Conservation (phyloP, 306 rosid species). For the Cucurbita maxima region DNA sequence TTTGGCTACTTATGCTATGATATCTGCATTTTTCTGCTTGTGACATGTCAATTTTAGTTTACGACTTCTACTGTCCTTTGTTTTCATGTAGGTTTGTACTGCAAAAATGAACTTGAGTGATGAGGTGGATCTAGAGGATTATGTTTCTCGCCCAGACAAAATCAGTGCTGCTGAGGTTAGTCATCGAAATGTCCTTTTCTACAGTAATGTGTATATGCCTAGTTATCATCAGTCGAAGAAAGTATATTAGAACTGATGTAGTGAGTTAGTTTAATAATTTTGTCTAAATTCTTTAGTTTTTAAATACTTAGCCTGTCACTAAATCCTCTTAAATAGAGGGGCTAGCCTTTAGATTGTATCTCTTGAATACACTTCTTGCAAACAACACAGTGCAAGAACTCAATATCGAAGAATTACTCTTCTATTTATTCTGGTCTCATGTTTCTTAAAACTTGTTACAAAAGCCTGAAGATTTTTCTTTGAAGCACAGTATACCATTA, state of each 20-base stretch:
- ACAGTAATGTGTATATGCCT: not conserved
- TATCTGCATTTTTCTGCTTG: not conserved
- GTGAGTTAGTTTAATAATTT: not conserved
- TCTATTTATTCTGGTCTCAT: not conserved
- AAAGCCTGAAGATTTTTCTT: not conserved
- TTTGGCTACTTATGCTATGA: not conserved
- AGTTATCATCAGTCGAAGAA: not conserved
- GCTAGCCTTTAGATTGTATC: not conserved
- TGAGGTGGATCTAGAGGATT: conserved; percentile 94
- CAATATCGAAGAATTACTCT: not conserved
- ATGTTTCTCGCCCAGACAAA: conserved; percentile 98
- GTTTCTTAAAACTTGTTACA: not conserved
- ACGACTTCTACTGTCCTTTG: not conserved
- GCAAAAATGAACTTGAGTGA: conserved; percentile 96
- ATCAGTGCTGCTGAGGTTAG: conserved; percentile 99
- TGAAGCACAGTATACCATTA: not conserved
- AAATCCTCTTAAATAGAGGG: not conserved
- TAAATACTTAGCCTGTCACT: not conserved
- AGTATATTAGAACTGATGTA: not conserved
- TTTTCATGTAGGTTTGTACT: conserved; percentile 66
- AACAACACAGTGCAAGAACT: not conserved
- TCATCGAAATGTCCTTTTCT: not conserved
- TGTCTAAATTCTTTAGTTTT: not conserved
- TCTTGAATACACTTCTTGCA: not conserved
- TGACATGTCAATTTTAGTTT: not conserved